Conservation (phyloP, 305 asterid species). For the Andrographis paniculata region DNA sequence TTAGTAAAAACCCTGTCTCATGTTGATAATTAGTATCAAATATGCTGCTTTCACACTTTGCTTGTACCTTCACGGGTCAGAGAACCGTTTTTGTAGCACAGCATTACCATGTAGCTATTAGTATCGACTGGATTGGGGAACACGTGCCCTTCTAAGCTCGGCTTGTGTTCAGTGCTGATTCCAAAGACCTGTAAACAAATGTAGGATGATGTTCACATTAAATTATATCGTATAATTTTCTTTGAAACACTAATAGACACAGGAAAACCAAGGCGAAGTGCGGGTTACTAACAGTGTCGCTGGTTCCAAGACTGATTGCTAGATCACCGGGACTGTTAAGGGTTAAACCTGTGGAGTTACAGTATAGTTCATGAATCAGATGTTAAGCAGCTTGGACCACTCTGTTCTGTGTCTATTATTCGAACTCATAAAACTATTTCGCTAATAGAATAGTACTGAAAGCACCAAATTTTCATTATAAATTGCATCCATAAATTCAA, state of each 20-base stretch:
- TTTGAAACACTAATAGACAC: too few species aligned
- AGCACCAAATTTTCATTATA: too few species aligned
- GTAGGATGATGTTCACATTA: not conserved
- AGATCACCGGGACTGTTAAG: conserved; percentile 62
- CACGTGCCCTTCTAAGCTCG: conserved; percentile 60
- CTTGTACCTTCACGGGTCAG: conserved; percentile 69
- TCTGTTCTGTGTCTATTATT: too few species aligned
- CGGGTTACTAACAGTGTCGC: conserved; percentile 57
- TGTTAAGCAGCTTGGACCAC: too few species aligned
- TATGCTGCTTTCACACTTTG: too few species aligned
- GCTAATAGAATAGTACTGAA: too few species aligned
- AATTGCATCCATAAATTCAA: too few species aligned
- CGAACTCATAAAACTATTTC: too few species aligned
- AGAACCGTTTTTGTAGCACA: conserved; percentile 70
- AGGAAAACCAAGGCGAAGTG: too few species aligned
- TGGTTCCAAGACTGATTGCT: conserved; percentile 78
- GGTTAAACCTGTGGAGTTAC: conserved; percentile 42
- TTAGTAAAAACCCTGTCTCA: conserved; percentile 2
- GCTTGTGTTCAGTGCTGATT: conserved; percentile 48
- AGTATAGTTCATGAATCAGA: too few species aligned
- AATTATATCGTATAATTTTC: too few species aligned
- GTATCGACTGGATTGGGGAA: conserved; percentile 72
- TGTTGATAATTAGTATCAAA: too few species aligned
- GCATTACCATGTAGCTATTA: conserved; percentile 60
- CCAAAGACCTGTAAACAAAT: conserved; percentile 44